phyloP scores from a whole-genome alignment of 2,329 filamentous ascomycete genomes.

The Periconia sp. region DNA sequence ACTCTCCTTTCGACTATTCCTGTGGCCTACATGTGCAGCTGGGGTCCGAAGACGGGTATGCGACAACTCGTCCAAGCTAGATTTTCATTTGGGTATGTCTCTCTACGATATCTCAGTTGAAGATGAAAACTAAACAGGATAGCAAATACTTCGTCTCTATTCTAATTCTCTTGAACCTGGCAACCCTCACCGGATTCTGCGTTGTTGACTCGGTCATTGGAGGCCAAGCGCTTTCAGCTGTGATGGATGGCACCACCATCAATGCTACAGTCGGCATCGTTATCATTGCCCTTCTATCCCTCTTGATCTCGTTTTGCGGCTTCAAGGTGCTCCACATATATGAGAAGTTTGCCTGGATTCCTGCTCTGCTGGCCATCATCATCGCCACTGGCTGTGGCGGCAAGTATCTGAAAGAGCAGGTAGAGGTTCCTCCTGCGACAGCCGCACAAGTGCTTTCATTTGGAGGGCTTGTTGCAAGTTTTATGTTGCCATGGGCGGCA shows the following conservation, averaged over 20 bases:
- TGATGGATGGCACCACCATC: constrained; percentile 46
- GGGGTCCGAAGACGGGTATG: constrained; percentile 68
- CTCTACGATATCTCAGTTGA: neutral
- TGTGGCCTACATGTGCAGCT: constrained; percentile 63
- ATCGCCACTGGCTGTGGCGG: constrained; percentile 64
- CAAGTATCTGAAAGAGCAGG: constrained; percentile 57
- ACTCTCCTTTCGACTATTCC: constrained; percentile 60
- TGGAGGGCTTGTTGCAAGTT: constrained; percentile 66
- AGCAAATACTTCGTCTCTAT: constrained; percentile 61
- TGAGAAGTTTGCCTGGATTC: constrained; percentile 64
- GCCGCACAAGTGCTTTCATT: constrained; percentile 61
- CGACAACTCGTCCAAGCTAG: constrained; percentile 70
- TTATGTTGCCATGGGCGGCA: constrained; percentile 67
- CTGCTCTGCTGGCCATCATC: constrained; percentile 60
- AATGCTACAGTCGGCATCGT: constrained; percentile 65
- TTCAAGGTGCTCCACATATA: constrained; percentile 62
- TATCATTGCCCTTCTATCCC: constrained; percentile 62
- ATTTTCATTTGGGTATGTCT: constrained; percentile 63
- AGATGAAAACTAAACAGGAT: too few relatives aligned
- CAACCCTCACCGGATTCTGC: constrained; percentile 68
- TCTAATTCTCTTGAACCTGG: constrained; percentile 67
- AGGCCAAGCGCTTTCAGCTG: constrained; percentile 55
- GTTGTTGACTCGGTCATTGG: constrained; percentile 67
- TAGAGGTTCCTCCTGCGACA: constrained; percentile 48
- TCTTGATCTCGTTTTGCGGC: constrained; percentile 68